Evolutionary conservation across 1,284 basidiomycete genomes (phyloP).

Genomic region (Rhodotorula sp.): DNA sequence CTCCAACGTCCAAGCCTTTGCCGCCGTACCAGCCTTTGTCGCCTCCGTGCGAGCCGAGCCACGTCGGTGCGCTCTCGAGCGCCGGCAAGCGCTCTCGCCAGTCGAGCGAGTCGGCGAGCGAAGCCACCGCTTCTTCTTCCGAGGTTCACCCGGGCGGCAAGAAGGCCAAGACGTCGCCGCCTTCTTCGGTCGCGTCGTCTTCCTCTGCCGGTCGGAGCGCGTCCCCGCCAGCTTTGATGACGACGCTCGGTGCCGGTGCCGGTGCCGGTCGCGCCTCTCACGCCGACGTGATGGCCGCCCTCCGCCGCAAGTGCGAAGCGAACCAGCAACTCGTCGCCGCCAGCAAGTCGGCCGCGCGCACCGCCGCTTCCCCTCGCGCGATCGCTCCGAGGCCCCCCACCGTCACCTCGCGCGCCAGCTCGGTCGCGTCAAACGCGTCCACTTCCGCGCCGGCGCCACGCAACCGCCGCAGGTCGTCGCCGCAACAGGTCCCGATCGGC

Average conservation of each 20-base stretch:
- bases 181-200: not conserved
- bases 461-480: conserved; percentile 10
- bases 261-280: conserved; percentile 8
- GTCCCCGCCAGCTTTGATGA: not conserved
- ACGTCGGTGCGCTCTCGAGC: not conserved
- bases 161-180: conserved; percentile 6
- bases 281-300: conserved; percentile 34
- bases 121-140: not conserved
- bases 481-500: not conserved
- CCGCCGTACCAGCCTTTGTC: conserved; percentile 21
- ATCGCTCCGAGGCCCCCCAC: not conserved
- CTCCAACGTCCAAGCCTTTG: not conserved
- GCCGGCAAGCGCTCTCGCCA: conserved; percentile 14
- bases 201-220: not conserved
- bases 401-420: not conserved
- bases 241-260: not conserved
- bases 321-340: conserved; percentile 15
- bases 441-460: not conserved
- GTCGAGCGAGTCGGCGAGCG: conserved; percentile 16
- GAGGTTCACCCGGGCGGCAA: conserved; percentile 7
- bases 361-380: not conserved
- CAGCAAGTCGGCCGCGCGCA: not conserved
- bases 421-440: not conserved
- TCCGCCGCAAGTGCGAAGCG: conserved; percentile 31
- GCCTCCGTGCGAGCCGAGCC: conserved; percentile 6